A percentile compares a stretch with the other conserved stretches of the same genome.
These are phyloP conservation scores for Choiromyces venosus DNA, from an alignment of 495 filamentous ascomycete species.

Conservation along the genomic window DNA sequence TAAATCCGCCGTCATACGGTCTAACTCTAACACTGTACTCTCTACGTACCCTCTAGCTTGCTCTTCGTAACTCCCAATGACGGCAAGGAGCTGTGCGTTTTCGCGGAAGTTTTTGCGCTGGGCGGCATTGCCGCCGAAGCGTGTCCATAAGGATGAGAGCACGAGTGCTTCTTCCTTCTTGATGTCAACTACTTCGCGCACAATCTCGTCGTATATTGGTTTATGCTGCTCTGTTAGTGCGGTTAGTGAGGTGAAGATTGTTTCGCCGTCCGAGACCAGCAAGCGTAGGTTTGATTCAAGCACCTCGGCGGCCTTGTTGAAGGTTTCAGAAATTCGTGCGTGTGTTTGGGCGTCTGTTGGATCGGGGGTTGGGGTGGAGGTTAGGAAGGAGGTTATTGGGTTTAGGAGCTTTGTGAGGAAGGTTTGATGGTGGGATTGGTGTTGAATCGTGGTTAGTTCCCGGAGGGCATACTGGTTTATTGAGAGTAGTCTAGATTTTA, in stretches of 20 bases:
- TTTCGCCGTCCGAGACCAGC: conserved; percentile 40
- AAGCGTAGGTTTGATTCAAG: conserved; percentile 41
- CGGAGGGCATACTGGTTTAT: conserved; percentile 43
- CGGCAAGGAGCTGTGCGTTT: conserved; percentile 38
- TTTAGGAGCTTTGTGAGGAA: conserved; percentile 28
- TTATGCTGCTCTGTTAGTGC: conserved; percentile 41
- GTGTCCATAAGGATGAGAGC: conserved; percentile 41
- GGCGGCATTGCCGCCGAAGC: conserved; percentile 30
- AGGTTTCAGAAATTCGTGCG: conserved; percentile 35
- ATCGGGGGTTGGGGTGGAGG: conserved; percentile 16
- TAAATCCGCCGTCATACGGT: conserved; percentile 41
- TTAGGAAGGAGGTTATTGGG: conserved; percentile 25
- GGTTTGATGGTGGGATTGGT: conserved; percentile 32
- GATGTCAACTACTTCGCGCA: conserved; percentile 42
- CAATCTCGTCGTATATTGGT: conserved; percentile 42
- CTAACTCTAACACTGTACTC: conserved; percentile 40
- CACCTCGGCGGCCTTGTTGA: conserved; percentile 42
- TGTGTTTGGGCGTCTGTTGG: conserved; percentile 31
- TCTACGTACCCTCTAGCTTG: conserved; percentile 41
- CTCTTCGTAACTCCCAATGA: conserved; percentile 41
- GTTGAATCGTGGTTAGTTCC: conserved; percentile 35
- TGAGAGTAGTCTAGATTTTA: conserved; percentile 36
- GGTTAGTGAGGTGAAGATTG: conserved; percentile 38
- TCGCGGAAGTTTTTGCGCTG: conserved; percentile 40
- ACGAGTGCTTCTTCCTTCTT: conserved; percentile 41